These are phyloP conservation scores for Cladosporium sphaerospermum DNA, from an alignment of 2,329 filamentous ascomycete species.

Conservation along the genomic window DNA sequence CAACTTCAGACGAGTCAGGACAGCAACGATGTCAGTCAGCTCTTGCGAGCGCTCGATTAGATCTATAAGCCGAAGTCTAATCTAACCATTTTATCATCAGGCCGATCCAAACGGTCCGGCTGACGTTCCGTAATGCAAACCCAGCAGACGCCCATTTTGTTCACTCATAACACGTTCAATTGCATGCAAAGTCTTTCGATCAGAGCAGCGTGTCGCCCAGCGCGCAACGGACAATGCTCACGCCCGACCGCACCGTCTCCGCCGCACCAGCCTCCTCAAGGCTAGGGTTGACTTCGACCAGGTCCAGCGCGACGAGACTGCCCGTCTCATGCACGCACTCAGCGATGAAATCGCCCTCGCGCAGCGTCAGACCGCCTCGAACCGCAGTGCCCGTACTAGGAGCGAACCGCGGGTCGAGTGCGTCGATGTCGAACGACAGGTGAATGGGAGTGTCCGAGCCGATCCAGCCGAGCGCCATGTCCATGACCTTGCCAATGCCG, in stretches of 20 bases:
- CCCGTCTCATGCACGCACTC: constrained; percentile 56
- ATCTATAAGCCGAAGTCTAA: not conserved
- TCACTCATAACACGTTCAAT: not conserved
- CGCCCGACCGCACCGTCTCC: constrained; percentile 85
- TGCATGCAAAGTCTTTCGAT: not conserved
- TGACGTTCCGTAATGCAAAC: not conserved
- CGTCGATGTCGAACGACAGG: constrained; percentile 94
- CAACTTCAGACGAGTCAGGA: no score
- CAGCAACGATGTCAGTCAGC: not conserved
- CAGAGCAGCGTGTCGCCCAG: constrained; percentile 84
- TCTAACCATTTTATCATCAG: not conserved
- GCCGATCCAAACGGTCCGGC: not conserved
- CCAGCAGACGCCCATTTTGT: not conserved
- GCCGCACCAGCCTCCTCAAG: constrained; percentile 55
- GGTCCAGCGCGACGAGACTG: constrained; percentile 50
- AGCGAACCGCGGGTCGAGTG: constrained; percentile 91
- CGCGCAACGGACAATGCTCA: constrained; percentile 84
- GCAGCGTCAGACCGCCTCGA: constrained; percentile 81
- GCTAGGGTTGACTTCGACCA: constrained; percentile 50
- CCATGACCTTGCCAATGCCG: constrained; percentile 91
- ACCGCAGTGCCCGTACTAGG: constrained; percentile 94
- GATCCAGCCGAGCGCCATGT: constrained; percentile 96
- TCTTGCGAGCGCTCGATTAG: constrained; percentile 1
- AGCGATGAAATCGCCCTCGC: constrained; percentile 96
- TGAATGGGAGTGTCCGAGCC: constrained; percentile 93